phyloP scores from a whole-genome alignment of 768 basidiomycete genomes.

The Naganishia onofrii region DNA sequence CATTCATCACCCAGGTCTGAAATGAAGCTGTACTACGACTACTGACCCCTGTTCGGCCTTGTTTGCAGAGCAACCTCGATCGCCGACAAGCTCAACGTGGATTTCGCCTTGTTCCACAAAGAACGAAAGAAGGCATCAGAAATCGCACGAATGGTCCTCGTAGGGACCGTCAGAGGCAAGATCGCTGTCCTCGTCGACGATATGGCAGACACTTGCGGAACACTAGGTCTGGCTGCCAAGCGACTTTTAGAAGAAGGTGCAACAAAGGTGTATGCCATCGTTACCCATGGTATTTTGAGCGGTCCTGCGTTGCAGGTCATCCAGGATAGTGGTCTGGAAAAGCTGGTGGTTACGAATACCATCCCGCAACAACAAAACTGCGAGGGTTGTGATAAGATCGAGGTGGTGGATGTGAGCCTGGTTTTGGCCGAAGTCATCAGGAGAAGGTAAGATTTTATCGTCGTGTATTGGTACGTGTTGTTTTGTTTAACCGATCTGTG shows the following conservation, averaged over 20 bases:
- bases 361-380: constrained; percentile 74
- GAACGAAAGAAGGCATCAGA: constrained; percentile 76
- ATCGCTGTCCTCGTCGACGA: constrained; percentile 95
- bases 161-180: constrained; percentile 92
- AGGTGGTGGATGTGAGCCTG: constrained; percentile 83
- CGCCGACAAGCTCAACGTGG: constrained; percentile 90
- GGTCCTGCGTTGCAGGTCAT: constrained; percentile 37
- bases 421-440: constrained; percentile 95
- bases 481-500: background rate
- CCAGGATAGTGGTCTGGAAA: constrained; percentile 57
- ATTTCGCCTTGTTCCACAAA: constrained; percentile 98
- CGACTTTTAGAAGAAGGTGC: constrained; percentile 90
- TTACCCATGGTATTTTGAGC: constrained; percentile 72
- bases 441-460: constrained; percentile 52
- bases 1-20: background rate
- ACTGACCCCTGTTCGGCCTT: background rate
- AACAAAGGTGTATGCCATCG: constrained; percentile 75
- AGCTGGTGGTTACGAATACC: constrained; percentile 95
- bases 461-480: background rate
- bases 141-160: constrained; percentile 66
- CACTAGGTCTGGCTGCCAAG: constrained; percentile 76
- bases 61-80: constrained; percentile 83
- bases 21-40: background rate
- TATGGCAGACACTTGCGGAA: constrained; percentile 94
- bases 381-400: constrained; percentile 64